phyloP scores from a whole-genome alignment of 257 asterid species.

The Plantago ovata region DNA sequence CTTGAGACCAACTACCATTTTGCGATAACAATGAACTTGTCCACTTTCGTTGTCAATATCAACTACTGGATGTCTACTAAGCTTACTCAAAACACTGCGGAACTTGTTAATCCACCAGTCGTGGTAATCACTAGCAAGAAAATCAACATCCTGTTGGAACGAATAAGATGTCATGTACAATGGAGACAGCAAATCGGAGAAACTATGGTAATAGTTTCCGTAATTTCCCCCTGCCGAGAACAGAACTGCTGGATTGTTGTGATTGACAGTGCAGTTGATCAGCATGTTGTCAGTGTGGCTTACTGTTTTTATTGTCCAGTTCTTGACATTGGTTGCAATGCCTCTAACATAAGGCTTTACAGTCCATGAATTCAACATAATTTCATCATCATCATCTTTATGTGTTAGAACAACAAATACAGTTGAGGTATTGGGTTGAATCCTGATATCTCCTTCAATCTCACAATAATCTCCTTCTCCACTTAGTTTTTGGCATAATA shows the following conservation, averaged over 20 bases:
- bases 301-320: constrained; percentile 44
- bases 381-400: neutral
- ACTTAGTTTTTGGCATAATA: constrained; percentile 19
- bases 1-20: constrained; percentile 40
- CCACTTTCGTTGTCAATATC: constrained; percentile 34
- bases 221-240: constrained; percentile 58
- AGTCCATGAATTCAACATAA: constrained; percentile 27
- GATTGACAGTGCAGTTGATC: constrained; percentile 39
- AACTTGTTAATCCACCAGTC: constrained; percentile 55
- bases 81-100: constrained; percentile 22
- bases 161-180: constrained; percentile 35
- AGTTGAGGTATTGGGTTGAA: constrained; percentile 25
- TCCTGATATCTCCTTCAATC: constrained; percentile 28
- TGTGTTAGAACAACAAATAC: constrained; percentile 1
- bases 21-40: constrained; percentile 42
- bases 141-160: constrained; percentile 38
- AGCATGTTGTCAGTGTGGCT: neutral
- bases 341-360: constrained; percentile 40
- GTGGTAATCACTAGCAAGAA: constrained; percentile 50
- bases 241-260: constrained; percentile 43
- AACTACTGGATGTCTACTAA: constrained; percentile 38
- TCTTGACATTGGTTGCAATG: constrained; percentile 32
- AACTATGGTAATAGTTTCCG: constrained; percentile 69
- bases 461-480: constrained; percentile 31
- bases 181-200: constrained; percentile 53